A percentile compares a stretch with the other conserved stretches of the same genome.
Conservation (phyloP, 2,329 filamentous ascomycete species). For the Alternaria sp. region DNA sequence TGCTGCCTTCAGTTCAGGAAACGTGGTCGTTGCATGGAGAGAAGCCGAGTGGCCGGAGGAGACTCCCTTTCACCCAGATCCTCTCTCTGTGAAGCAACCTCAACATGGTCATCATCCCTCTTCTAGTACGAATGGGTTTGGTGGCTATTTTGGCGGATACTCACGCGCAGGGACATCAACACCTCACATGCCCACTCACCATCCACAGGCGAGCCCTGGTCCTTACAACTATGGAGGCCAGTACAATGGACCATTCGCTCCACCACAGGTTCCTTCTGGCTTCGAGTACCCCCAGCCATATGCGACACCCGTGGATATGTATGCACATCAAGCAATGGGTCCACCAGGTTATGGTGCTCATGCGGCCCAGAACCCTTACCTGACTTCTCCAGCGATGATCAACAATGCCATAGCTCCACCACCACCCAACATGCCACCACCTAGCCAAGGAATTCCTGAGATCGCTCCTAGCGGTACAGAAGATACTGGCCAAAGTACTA, state of each 20-base stretch:
- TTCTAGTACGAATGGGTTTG: slow-evolving; percentile 32
- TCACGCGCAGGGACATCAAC: slow-evolving; percentile 47
- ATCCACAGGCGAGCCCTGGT: slow-evolving; percentile 47
- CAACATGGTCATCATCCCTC: slow-evolving; percentile 40
- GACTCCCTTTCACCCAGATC: slow-evolving; percentile 73
- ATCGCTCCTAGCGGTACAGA: slow-evolving; percentile 21
- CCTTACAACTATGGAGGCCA: slow-evolving; percentile 45
- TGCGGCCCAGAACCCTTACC: slow-evolving; percentile 33
- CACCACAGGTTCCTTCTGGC: slow-evolving; percentile 40
- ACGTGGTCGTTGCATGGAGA: slow-evolving; percentile 76
- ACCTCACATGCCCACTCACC: slow-evolving; percentile 44
- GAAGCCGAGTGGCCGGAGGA: slow-evolving; percentile 78
- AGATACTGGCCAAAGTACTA: slow-evolving; percentile 40
- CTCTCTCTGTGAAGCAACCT: slow-evolving; percentile 53
- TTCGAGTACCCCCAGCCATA: slow-evolving; percentile 42
- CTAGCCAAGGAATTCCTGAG: slow-evolving; percentile 26
- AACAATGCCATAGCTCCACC: slow-evolving; percentile 35
- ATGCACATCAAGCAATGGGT: slow-evolving; percentile 39
- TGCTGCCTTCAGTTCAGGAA: slow-evolving; percentile 70
- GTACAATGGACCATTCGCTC: slow-evolving; percentile 47
- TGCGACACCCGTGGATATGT: slow-evolving; percentile 37
- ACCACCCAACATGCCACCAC: slow-evolving; percentile 28
- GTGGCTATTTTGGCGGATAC: slow-evolving; percentile 45
- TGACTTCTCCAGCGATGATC: slow-evolving; percentile 41
- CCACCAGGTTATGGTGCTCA: slow-evolving; percentile 37